Base-by-base conservation (phyloP, 2,329 filamentous ascomycete species). In the Diaporthe longicolla region DNA sequence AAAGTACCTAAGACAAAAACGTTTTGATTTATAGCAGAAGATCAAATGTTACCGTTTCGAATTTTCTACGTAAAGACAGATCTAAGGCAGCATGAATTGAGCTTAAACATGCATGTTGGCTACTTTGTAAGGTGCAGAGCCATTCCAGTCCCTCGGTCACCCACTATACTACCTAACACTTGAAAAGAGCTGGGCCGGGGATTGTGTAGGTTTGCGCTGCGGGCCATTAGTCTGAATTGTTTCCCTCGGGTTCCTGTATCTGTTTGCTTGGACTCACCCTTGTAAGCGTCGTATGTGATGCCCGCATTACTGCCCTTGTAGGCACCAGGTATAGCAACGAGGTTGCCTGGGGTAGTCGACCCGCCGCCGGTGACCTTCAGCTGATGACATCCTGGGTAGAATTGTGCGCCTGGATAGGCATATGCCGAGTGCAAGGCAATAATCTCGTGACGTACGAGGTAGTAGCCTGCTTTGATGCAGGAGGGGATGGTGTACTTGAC, bases 311-410 rank as follows among this genome's bases (percentile, higher is more conserved):
- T 82, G 1, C 78, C 80, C 77, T 84, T 84, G 78, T 90, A 90
- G 1, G 86, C 88, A 9, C 89, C 89, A 0, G 89, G 89, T 80
- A 90, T 88, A 1, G 84, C 77, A 21, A 90, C 89, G 50, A 87
- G 79, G 57, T 78, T 78, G 4, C 80, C 78, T 1, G 85, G 85
- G 1, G 80, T 82, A 10, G 83, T 85, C 66, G 78, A 85, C 9
- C 87, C 87, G 29, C 84, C 82, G 21, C 88, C 87, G 0, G 85
- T 86, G 29, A 90, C 86, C 78, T 89, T 82, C 32, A 90, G 83
- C 80, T 90, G 89, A 79, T 90, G 88, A 81, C 88, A 90, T 10
- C 87, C 87, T 0, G 89, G 88, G 77, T 90, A 90, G 80, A 89
- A 87, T 77, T 90, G 89, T 0, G 86, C 88, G 24, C 89, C 89